A percentile compares a stretch with the other conserved stretches of the same genome.
Evolutionary conservation across 305 asterid species (phyloP).

Genomic region (Fraxinus latifolia): DNA sequence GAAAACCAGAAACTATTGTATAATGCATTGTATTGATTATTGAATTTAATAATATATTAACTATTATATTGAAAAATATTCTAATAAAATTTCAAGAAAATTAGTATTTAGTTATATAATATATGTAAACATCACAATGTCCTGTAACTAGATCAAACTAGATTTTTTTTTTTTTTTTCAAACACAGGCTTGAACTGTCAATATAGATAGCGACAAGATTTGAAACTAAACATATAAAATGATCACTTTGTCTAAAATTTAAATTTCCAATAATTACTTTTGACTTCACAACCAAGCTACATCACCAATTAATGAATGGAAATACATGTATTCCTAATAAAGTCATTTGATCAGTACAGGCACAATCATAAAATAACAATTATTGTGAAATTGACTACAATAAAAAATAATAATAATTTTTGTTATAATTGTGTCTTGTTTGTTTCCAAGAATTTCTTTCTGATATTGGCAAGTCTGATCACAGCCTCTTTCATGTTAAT

Average conservation of each 20-base stretch:
- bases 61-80: background rate
- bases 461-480: constrained; percentile 24
- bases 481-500: constrained; percentile 28
- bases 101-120: too few relatives aligned
- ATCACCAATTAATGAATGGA: background rate
- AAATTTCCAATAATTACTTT: too few relatives aligned
- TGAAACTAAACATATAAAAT: too few relatives aligned
- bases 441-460: constrained; percentile 10
- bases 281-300: too few relatives aligned
- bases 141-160: background rate
- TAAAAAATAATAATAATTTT: too few relatives aligned
- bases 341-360: too few relatives aligned
- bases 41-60: background rate
- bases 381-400: background rate
- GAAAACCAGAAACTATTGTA: background rate
- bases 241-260: background rate
- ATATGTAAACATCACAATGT: background rate
- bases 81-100: background rate
- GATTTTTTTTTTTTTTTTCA: background rate
- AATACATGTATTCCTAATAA: background rate
- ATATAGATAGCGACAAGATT: background rate
- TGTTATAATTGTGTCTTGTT: background rate
- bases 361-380: too few relatives aligned
- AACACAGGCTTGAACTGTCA: background rate
- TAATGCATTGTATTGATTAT: background rate